Percentiles rank a stretch among this genome's conserved stretches.
These are phyloP conservation scores for Laburnicola sp. DNA, from an alignment of 2,329 filamentous ascomycete species.

Conservation along the genomic window DNA sequence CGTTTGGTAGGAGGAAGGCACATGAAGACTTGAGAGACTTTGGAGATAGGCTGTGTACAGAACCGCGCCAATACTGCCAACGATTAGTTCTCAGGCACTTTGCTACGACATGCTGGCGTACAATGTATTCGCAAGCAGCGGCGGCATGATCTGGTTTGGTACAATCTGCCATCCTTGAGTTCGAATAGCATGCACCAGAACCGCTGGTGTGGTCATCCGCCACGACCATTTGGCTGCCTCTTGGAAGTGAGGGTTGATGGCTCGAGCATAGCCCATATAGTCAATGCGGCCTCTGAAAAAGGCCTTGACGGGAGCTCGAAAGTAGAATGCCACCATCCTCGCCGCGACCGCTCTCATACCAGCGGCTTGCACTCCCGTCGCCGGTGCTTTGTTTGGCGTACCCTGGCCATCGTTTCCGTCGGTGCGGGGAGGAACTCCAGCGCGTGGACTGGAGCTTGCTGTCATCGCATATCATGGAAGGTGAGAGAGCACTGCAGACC, in stretches of 20 bases:
- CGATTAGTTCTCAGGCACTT: constrained; percentile 11
- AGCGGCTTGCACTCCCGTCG: constrained; percentile 79
- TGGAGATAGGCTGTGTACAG: constrained; percentile 77
- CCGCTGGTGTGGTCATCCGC: constrained; percentile 68
- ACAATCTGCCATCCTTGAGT: constrained; percentile 75
- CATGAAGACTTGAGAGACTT: constrained; percentile 66
- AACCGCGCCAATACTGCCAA: constrained; percentile 65
- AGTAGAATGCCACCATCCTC: constrained; percentile 86
- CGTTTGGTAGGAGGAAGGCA: constrained; percentile 62
- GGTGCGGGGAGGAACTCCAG: constrained; percentile 35
- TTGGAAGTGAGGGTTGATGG: constrained; percentile 61
- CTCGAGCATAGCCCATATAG: constrained; percentile 68
- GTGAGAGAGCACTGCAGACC: constrained; percentile 18
- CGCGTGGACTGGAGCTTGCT: constrained; percentile 37
- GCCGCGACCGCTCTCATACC: constrained; percentile 81
- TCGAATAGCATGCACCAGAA: constrained; percentile 67
- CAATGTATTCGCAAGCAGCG: constrained; percentile 72
- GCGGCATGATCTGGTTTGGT: constrained; percentile 75
- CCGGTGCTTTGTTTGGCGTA: constrained; percentile 58
- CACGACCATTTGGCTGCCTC: constrained; percentile 60
- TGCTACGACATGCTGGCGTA: constrained; percentile 30
- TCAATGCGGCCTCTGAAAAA: constrained; percentile 91
- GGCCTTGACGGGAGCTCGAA: constrained; percentile 85
- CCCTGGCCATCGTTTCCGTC: constrained; percentile 23
- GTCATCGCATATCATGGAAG: constrained; percentile 43